Evolutionary conservation across 306 rosid genomes (phyloP).

Genomic region (Elaeagnus macrophylla): DNA sequence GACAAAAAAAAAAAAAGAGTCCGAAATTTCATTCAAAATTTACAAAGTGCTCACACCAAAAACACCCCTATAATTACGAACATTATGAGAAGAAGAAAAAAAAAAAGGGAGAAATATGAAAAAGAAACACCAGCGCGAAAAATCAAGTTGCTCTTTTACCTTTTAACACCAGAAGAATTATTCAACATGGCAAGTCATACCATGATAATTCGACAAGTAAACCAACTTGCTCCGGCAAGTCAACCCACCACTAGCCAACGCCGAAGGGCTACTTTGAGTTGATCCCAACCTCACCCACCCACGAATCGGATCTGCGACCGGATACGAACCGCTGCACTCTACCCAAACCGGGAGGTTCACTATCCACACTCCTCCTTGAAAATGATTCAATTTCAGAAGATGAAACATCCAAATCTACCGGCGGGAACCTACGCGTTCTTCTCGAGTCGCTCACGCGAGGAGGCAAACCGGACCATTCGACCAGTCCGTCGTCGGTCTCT

Average conservation of each 20-base stretch:
- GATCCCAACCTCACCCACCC: conserved; percentile 34
- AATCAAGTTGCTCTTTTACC: conserved; percentile 8
- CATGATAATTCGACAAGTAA: conserved; percentile 18
- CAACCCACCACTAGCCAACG: conserved; percentile 25
- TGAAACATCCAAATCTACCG: conserved; percentile 21
- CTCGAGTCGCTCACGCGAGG: conserved; percentile 9
- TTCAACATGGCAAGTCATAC: conserved; percentile 53
- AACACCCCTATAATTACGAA: conserved; percentile 31
- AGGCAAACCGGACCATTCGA: conserved; percentile 14
- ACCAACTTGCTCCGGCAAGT: not conserved
- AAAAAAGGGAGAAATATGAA: not conserved
- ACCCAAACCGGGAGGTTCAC: conserved; percentile 58
- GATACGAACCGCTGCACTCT: conserved; percentile 61
- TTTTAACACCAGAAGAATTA: conserved; percentile 32
- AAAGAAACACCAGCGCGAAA: conserved; percentile 8
- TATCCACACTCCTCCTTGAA: conserved; percentile 51
- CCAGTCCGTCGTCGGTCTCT: conserved; percentile 13
- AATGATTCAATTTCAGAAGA: conserved; percentile 25
- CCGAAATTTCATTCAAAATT: conserved; percentile 21
- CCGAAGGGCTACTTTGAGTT: conserved; percentile 6
- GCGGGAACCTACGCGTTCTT: conserved; percentile 16
- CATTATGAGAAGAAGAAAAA: conserved; percentile 8
- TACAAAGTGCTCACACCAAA: conserved; percentile 13
- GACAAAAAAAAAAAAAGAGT: too few species aligned
- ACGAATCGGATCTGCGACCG: conserved; percentile 66